Base-by-base conservation (phyloP, 164 flowering plant species). In the Saururus chinensis region DNA sequence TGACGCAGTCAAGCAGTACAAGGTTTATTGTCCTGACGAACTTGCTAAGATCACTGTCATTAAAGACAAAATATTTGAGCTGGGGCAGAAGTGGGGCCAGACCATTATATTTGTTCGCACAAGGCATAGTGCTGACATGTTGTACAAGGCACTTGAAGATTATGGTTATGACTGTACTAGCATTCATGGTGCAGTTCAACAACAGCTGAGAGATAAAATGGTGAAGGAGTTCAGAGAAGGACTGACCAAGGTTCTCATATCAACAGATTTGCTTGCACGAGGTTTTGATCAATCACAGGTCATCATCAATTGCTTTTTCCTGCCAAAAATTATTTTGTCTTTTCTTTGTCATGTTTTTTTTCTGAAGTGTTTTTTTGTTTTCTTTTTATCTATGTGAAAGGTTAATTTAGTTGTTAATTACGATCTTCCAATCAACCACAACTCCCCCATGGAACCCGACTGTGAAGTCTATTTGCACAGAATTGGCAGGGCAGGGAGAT, bases 281-380 rank as follows among this genome's bases (percentile, higher is more conserved):
- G 99, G 99, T 9, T 93, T 93, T 73, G 99, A 93, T 68, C 99
- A 93, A 64, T 75, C 86, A 53, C 88, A 87, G 96, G 99, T 88
- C 42, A 64, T 55, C 53, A 62, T 26, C 10, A 1, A 14, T 67
- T 40, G 41, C 37, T 24, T 49, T 24, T 0, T 55, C 48, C 25
- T 66, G 20, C 56, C 1, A n/a, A 60, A 56, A 20, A 48, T 30
- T 14, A 30, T 66, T 48, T 61, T 51, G 4, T 12, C 17, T 3
- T 45, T 45, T 45, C 14, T 12, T 45, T 8, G 17, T 60, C 13
- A 68, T 24, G 26, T 16, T 53, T 5, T 42, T 76, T 35, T 65
- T 26, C 56, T 24, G 68, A 45, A 45, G 49, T 45, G 45, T 41
- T 12, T 45, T 45, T 12, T 3, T 45, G 49, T 45, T 45, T 45